Percentiles rank a stretch among this genome's conserved stretches.
phyloP scores from a whole-genome alignment of 331 rosid species.

The Acacia pycnantha region DNA sequence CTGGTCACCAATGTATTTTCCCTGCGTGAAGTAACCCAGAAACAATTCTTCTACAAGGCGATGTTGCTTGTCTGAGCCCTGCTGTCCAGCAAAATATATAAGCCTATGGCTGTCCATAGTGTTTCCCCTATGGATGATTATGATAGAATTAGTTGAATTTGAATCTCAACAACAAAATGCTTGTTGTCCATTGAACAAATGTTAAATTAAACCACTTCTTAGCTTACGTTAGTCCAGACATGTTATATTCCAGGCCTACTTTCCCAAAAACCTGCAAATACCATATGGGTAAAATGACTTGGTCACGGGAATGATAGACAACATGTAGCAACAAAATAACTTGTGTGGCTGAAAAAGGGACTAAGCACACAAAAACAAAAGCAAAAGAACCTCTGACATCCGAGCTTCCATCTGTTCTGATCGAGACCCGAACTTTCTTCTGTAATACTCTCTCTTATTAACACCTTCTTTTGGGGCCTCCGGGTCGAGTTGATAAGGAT shows the following conservation, averaged over 20 bases:
- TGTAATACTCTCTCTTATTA: constrained; percentile 58
- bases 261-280: constrained; percentile 60
- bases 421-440: constrained; percentile 64
- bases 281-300: constrained; percentile 14
- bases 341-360: constrained; percentile 5
- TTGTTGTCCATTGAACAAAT: constrained; percentile 18
- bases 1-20: constrained; percentile 84
- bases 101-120: constrained; percentile 93
- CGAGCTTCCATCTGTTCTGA: constrained; percentile 59
- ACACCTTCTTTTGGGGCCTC: constrained; percentile 80
- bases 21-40: constrained; percentile 84
- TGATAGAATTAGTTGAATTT: constrained; percentile 22
- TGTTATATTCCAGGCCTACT: constrained; percentile 55
- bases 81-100: constrained; percentile 67
- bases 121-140: constrained; percentile 68
- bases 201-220: constrained; percentile 19
- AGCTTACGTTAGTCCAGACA: constrained; percentile 85
- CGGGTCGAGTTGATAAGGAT: constrained; percentile 78
- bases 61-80: constrained; percentile 74
- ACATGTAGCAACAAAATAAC: neutral
- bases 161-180: neutral
- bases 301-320: constrained; percentile 13
- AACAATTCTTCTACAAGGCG: constrained; percentile 72
- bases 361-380: neutral
- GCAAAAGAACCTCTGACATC: constrained; percentile 69